Evolutionary conservation across 768 basidiomycete genomes (phyloP), one percentile per base, ranked within the genome.

Genomic region (Leccinum incarnatum): DNA sequence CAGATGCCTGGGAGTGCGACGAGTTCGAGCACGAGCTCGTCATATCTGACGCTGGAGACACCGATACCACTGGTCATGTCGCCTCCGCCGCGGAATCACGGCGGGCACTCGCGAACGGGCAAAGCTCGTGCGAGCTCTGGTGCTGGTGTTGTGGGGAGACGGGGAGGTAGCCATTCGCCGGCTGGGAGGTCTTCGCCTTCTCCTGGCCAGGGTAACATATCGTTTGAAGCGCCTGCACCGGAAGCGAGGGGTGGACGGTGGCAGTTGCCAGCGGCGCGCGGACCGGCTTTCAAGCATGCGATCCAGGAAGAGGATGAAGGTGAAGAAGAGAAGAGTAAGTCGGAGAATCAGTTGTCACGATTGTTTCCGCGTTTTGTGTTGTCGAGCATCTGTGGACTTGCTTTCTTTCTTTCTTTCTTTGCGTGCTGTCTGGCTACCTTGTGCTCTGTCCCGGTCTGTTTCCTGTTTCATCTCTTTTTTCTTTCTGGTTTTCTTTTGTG

Each of bases 281-380:
- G 89, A 1, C 84, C 83, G 53, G 85, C 89, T 9, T 90, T 90
- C 65, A 76, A 68, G 65, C 83, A 86, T 62, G 74, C 88, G 5
- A 92, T 91, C 56, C 88, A 91, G 69, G 91, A 93, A 69, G 91
- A 91, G 68, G 91, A 93, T 63, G 91, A 93, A 70, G 91, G 79
- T 21, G 91, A 92, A 25, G 25, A 25, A 25, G 25, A 72, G 91
- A 91, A 65, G 85, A 90, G 65, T 75, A 53, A 71, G 17, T 10
- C 42, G 42, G 55, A 56, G 51, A 45, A 53, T 61, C 49, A 47
- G 62, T 49, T 53, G 55, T 25, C 46, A 42, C 9, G n/a, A 2
- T 19, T 17, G 9, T 47, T 64, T 51, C 57, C 42, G 54, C 15
- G 23, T 56, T 36, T 27, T 46, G 29, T 64, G 65, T 58, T 59